Evolutionary conservation across 768 basidiomycete genomes (phyloP).

Genomic region (Tylopilus balloui): DNA sequence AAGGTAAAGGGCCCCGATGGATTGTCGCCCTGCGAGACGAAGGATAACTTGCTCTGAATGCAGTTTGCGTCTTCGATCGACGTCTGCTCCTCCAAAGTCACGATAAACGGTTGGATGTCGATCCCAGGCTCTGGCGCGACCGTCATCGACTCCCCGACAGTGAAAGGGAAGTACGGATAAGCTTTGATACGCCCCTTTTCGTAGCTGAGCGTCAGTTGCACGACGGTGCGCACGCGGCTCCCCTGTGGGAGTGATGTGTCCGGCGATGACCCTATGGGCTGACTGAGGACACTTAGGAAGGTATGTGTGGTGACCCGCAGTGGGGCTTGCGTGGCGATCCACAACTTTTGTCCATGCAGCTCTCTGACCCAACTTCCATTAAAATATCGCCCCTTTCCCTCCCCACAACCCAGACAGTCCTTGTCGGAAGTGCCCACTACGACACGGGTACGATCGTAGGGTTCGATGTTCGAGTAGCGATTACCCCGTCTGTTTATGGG

Average conservation of each 20-base stretch:
- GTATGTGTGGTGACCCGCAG: constrained; percentile 64
- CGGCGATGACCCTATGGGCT: constrained; percentile 39
- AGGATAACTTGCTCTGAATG: constrained; percentile 55
- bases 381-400: constrained; percentile 51
- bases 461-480: constrained; percentile 69
- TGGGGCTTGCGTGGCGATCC: constrained; percentile 86
- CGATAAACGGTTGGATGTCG: constrained; percentile 43
- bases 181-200: constrained; percentile 73
- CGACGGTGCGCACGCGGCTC: constrained; percentile 64
- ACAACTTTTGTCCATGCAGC: constrained; percentile 64
- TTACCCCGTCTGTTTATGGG: constrained; percentile 47
- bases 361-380: constrained; percentile 89
- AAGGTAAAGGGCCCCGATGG: constrained; percentile 44
- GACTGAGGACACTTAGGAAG: constrained; percentile 67
- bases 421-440: constrained; percentile 35
- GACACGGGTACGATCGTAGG: constrained; percentile 81
- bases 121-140: constrained; percentile 44
- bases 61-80: constrained; percentile 55
- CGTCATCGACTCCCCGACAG: constrained; percentile 49
- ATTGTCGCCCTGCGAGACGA: constrained; percentile 36
- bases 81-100: constrained; percentile 49
- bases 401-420: constrained; percentile 17
- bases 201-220: constrained; percentile 74
- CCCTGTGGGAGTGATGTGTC: constrained; percentile 23
- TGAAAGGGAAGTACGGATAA: constrained; percentile 67